phyloP scores from a whole-genome alignment of 2,329 filamentous ascomycete species.

The Paecilomyces niveus region DNA sequence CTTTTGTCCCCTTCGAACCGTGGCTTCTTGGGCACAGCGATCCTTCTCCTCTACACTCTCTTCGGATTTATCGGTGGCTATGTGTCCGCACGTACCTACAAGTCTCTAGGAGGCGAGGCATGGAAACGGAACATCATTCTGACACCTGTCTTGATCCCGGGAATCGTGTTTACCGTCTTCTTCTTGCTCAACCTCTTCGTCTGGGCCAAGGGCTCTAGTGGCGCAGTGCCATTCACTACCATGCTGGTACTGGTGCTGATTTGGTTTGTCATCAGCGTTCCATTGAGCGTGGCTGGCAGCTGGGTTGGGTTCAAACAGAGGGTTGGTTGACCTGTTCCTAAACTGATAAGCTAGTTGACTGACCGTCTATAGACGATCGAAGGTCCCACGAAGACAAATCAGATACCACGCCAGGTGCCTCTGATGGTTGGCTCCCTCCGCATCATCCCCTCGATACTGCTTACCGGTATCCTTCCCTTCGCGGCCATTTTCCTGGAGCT shows the following conservation, averaged over 20 bases:
- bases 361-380: slow-evolving; percentile 49
- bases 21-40: slow-evolving; percentile 85
- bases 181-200: slow-evolving; percentile 95
- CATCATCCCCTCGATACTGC: slow-evolving; percentile 79
- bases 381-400: slow-evolving; percentile 86
- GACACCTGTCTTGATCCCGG: slow-evolving; percentile 79
- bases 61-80: slow-evolving; percentile 93
- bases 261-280: slow-evolving; percentile 96
- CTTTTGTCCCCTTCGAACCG: slow-evolving; percentile 95
- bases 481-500: slow-evolving; percentile 96
- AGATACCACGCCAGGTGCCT: slow-evolving; percentile 95
- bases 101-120: slow-evolving; percentile 80
- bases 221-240: slow-evolving; percentile 90
- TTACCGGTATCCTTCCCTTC: slow-evolving; percentile 89
- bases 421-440: slow-evolving; percentile 75
- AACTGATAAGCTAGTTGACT: slow-evolving; percentile 5
- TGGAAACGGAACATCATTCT: slow-evolving; percentile 92
- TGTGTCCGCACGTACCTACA: slow-evolving; percentile 83
- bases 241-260: slow-evolving; percentile 92
- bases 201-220: slow-evolving; percentile 86
- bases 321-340: slow-evolving; percentile 22
- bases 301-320: slow-evolving; percentile 83
- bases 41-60: slow-evolving; percentile 86
- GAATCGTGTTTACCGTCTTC: slow-evolving; percentile 77
- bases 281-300: slow-evolving; percentile 79